phyloP scores from a whole-genome alignment of 257 asterid species.

The Salvia rosmarinus region DNA sequence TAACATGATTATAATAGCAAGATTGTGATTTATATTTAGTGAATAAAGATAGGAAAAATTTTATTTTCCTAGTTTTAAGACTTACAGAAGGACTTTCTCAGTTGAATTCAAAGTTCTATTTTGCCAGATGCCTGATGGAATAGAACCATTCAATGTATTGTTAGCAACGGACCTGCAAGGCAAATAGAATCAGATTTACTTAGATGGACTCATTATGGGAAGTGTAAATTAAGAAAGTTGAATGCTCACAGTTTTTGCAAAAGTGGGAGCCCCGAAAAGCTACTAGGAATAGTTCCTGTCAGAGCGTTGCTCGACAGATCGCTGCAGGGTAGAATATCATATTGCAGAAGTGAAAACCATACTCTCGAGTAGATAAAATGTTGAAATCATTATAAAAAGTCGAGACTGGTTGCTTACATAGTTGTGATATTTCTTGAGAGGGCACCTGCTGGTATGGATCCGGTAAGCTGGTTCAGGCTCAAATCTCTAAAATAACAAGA shows the following conservation, averaged over 20 bases:
- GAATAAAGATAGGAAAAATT: too few species aligned
- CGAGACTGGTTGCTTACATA: conserved; percentile 58
- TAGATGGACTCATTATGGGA: neutral
- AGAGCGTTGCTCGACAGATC: conserved; percentile 78
- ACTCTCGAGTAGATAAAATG: conserved; percentile 7
- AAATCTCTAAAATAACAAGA: conserved; percentile 62
- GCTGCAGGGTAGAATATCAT: conserved; percentile 46
- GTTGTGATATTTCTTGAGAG: conserved; percentile 76
- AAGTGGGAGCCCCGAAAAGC: conserved; percentile 76
- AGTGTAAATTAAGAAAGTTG: conserved; percentile 16
- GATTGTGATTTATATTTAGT: neutral
- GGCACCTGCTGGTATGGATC: conserved; percentile 64
- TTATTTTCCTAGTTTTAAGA: conserved; percentile 11
- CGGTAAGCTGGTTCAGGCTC: conserved; percentile 78
- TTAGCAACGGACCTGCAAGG: conserved; percentile 75
- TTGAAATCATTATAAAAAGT: conserved; percentile 18
- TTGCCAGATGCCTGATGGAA: conserved; percentile 84
- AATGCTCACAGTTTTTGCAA: conserved; percentile 81
- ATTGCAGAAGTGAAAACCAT: conserved; percentile 17
- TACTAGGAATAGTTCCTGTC: conserved; percentile 75
- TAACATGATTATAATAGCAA: neutral
- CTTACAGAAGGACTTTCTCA: conserved; percentile 77
- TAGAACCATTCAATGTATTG: conserved; percentile 77
- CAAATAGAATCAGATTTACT: conserved; percentile 22
- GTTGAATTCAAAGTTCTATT: conserved; percentile 63